phyloP scores from a whole-genome alignment of 1,284 basidiomycete genomes.

The Apiotrichum mycotoxinovorans region DNA sequence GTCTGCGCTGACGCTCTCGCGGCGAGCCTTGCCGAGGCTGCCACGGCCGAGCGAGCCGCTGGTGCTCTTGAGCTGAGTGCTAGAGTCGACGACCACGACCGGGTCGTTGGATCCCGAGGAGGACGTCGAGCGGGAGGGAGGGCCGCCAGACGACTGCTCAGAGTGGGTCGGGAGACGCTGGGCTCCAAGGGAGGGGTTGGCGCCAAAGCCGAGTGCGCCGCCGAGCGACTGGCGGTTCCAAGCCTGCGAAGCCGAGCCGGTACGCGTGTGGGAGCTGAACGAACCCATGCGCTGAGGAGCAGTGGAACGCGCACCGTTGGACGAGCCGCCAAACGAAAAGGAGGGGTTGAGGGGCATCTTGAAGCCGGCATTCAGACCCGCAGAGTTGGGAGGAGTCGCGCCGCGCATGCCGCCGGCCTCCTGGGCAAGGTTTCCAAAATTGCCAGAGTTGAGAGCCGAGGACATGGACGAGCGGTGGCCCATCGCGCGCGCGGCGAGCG shows the following conservation, averaged over 20 bases:
- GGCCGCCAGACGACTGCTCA: conserved; percentile 28
- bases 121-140: conserved; percentile 24
- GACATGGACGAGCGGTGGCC: conserved; percentile 43
- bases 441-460: conserved; percentile 21
- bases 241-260: conserved; percentile 33
- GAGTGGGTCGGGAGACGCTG: conserved; percentile 40
- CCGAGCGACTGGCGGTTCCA: conserved; percentile 30
- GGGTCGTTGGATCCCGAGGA: conserved; percentile 26
- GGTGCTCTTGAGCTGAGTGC: conserved; percentile 8
- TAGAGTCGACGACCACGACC: conserved; percentile 28
- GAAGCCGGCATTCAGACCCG: conserved; percentile 24
- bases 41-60: conserved; percentile 10
- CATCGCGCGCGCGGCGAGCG: conserved; percentile 62
- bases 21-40: conserved; percentile 16
- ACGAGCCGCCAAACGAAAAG: conserved; percentile 20
- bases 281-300: conserved; percentile 15
- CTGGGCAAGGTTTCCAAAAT: conserved; percentile 11
- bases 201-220: conserved; percentile 29
- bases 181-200: conserved; percentile 19
- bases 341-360: conserved; percentile 31
- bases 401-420: conserved; percentile 4
- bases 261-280: conserved; percentile 23
- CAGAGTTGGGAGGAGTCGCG: conserved; percentile 6
- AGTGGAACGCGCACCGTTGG: not conserved
- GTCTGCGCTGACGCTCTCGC: conserved; percentile 53